phyloP scores from a whole-genome alignment of 2,329 filamentous ascomycete genomes.

The Scedosporium boydii region DNA sequence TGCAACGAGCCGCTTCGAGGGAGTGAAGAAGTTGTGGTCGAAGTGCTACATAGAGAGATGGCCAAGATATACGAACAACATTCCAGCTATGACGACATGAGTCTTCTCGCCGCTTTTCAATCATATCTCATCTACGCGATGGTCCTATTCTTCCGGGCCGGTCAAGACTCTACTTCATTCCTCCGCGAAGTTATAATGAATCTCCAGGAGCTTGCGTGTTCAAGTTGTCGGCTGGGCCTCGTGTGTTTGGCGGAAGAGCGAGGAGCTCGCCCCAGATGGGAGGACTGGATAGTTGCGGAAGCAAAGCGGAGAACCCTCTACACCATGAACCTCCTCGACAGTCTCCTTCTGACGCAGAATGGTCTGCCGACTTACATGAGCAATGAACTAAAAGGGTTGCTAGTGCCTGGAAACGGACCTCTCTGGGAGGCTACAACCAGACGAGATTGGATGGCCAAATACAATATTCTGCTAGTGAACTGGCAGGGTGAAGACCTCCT shows the following conservation, averaged over 20 bases:
- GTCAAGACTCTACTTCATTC: constrained; percentile 16
- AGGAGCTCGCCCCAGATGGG: constrained; percentile 34
- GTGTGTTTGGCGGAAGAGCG: constrained; percentile 30
- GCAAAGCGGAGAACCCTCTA: constrained; percentile 42
- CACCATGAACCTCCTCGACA: constrained; percentile 44
- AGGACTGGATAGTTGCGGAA: constrained; percentile 42
- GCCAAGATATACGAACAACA: constrained; percentile 21
- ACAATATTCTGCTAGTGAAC: constrained; percentile 29
- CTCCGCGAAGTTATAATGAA: constrained; percentile 35
- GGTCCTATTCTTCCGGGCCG: constrained; percentile 32
- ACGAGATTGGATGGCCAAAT: constrained; percentile 30
- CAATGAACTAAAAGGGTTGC: constrained; percentile 34
- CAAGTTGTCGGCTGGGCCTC: constrained; percentile 28
- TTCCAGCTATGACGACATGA: constrained; percentile 15
- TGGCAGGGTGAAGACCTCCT: constrained; percentile 30
- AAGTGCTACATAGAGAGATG: constrained; percentile 33
- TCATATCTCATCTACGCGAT: constrained; percentile 44
- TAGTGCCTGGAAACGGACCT: constrained; percentile 27
- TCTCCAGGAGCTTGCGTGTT: constrained; percentile 39
- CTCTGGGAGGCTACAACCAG: constrained; percentile 32
- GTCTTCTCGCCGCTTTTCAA: constrained; percentile 38
- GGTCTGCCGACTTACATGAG: constrained; percentile 36
- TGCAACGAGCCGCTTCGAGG: constrained; percentile 25
- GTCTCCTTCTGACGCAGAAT: constrained; percentile 32
- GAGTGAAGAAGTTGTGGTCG: constrained; percentile 19